Conservation (phyloP, 1,284 basidiomycete genomes). For the Termitomyces sp. region DNA sequence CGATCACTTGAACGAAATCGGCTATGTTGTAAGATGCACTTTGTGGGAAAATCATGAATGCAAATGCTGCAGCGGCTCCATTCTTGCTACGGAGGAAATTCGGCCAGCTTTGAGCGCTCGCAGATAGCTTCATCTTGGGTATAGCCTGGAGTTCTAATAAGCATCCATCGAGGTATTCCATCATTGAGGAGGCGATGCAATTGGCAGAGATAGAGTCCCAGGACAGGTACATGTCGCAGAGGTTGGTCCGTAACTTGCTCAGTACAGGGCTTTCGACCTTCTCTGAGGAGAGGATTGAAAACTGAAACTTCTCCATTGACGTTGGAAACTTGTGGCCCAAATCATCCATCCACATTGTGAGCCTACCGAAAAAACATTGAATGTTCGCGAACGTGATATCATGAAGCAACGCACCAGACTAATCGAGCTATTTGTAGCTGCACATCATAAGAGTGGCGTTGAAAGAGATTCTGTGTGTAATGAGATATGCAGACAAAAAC, state of each 20-base stretch:
- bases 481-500: not conserved
- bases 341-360: not conserved
- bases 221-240: not conserved
- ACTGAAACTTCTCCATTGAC: not conserved
- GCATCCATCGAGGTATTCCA: not conserved
- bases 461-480: not conserved
- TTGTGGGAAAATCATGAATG: slow-evolving; percentile 3
- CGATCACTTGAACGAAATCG: not conserved
- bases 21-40: not conserved
- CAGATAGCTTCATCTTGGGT: not conserved
- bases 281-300: not conserved
- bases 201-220: not conserved
- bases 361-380: no score
- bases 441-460: not conserved
- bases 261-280: not conserved
- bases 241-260: not conserved
- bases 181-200: not conserved
- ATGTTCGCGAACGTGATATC: not conserved
- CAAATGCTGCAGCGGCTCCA: not conserved
- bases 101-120: not conserved
- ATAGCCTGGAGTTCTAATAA: not conserved
- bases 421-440: not conserved
- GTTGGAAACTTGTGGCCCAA: not conserved
- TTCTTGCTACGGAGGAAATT: not conserved
- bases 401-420: not conserved